Base-by-base conservation (phyloP, 345 rosid species). In the Kernera saxatilis region DNA sequence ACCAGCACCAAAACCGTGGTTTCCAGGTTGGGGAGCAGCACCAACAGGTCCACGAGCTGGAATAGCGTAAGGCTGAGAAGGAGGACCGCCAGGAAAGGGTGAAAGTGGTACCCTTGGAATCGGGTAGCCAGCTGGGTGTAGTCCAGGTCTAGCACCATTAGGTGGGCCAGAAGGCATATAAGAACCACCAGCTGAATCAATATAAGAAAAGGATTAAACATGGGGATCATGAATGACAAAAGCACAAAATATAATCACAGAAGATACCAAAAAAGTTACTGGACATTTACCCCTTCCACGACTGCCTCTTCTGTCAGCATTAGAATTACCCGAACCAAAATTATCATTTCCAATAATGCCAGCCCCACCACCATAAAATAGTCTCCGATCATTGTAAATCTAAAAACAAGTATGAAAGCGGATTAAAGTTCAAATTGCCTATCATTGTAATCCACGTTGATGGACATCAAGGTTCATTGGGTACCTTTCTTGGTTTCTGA, bases 31-130 rank as follows among this genome's bases (percentile, higher is more conserved):
- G 80, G 96, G 91, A 55, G 71, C 94, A 75, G 93, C 86, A 62
- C 98, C 98, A 69, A 90, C 93, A 15, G 99, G 97, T 71, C 99
- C 97, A 75, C 96, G 97, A 50, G 92, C 78, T 25, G 99, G 99
- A 75, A 95, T 95, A 64, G 97, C 87, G 57, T 95, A 95, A 22
- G 98, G 99, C 85, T 92, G 98, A 64, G 97, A 80, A 56, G 91
- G 84, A 64, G 91, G 88, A 65, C 83, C 91, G 30, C 96, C 96
- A 49, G 85, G 98, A 75, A 88, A 91, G 18, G 85, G 87, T 55
- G 96, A 83, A 58, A 88, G 81, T 53, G 97, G 94, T 44, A 83
- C 88, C 79, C 96, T 85, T 63, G 98, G 88, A 78, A 88, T 83
- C 25, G 98, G 88, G 64, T 77, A 95, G 25, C 93, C 99, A 71